These are phyloP conservation scores for Nothophoma quercina DNA, from an alignment of 2,329 filamentous ascomycete genomes.

Conservation along the genomic window DNA sequence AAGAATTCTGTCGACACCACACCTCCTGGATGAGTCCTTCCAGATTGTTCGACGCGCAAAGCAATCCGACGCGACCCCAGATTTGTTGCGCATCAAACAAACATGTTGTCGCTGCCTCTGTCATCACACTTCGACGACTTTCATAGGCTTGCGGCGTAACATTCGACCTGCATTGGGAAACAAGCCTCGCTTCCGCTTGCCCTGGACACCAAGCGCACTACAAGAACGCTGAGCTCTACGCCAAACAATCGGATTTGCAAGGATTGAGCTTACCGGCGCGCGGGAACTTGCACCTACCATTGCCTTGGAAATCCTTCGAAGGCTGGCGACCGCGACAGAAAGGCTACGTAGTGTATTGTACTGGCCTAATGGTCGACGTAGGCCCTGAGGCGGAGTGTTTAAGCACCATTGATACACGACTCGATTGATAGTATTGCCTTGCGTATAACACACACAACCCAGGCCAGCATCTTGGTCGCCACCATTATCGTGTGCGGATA, in stretches of 20 bases:
- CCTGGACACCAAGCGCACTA: conserved; percentile 1
- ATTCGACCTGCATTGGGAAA: conserved; percentile 13
- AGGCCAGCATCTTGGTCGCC: background rate
- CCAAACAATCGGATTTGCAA: conserved; percentile 1
- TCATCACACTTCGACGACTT: conserved; percentile 17
- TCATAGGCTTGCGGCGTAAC: conserved; percentile 21
- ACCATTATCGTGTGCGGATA: background rate
- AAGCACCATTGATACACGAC: conserved; percentile 9
- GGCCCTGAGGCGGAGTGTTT: conserved; percentile 13
- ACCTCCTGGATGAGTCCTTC: conserved; percentile 18
- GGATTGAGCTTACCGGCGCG: conserved; percentile 14
- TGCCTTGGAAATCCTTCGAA: conserved; percentile 7
- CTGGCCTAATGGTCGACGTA: conserved; percentile 17
- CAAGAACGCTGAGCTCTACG: background rate
- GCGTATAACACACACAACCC: conserved; percentile 2
- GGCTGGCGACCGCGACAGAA: conserved; percentile 6
- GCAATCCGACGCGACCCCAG: conserved; percentile 19
- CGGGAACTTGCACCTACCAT: background rate
- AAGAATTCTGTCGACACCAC: conserved; percentile 21
- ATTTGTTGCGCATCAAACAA: conserved; percentile 6
- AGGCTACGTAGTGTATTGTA: conserved; percentile 17
- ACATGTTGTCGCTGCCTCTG: conserved; percentile 19
- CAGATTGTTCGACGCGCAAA: conserved; percentile 16
- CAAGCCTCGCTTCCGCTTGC: conserved; percentile 24
- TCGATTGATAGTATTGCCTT: conserved; percentile 3